These are phyloP conservation scores for Trichaptum fuscoviolaceum DNA, from an alignment of 768 basidiomycete species.

Conservation along the genomic window DNA sequence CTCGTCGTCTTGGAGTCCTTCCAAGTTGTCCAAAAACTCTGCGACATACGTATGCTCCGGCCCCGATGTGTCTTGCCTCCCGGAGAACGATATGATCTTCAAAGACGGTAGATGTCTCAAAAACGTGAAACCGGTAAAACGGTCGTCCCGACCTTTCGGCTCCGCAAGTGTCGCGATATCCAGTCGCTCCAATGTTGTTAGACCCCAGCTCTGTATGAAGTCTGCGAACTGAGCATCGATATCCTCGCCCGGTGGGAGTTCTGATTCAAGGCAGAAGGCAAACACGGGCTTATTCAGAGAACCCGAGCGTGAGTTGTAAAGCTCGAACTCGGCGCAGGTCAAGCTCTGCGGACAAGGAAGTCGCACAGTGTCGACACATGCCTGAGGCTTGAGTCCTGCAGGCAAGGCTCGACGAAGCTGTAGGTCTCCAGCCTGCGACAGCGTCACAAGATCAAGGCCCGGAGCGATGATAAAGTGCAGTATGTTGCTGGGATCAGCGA, in stretches of 20 bases:
- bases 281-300: not conserved
- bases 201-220: not conserved
- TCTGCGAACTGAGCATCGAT: not conserved
- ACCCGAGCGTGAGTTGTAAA: not conserved
- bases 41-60: not conserved
- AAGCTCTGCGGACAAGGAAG: not conserved
- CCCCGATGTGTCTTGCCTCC: not conserved
- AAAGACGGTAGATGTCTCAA: not conserved
- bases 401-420: not conserved
- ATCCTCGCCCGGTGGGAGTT: not conserved
- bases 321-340: not conserved
- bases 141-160: not conserved
- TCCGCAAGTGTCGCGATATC: not conserved
- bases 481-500: not conserved
- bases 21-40: not conserved
- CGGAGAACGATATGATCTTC: not conserved
- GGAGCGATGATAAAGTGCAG: not conserved
- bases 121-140: not conserved
- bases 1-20: not conserved
- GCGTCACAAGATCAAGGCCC: not conserved
- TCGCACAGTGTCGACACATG: not conserved
- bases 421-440: not conserved
- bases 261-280: not conserved
- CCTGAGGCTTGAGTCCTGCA: not conserved
- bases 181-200: not conserved